Base-by-base conservation (phyloP, 2,329 filamentous ascomycete genomes). In the Chrysoporthe puriensis region DNA sequence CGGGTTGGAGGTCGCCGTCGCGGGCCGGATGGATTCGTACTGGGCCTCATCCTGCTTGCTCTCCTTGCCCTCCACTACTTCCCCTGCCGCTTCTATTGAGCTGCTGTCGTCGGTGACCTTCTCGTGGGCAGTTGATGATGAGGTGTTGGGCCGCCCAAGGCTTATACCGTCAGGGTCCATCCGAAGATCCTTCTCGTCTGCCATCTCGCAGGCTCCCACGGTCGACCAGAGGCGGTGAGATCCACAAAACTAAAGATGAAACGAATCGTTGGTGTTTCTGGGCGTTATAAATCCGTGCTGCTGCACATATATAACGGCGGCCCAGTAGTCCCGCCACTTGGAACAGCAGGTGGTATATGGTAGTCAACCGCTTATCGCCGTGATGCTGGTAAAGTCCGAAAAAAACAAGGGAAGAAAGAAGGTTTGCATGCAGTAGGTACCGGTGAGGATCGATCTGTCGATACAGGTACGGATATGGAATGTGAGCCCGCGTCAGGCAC, bases 21-120 rank as follows among this genome's bases (percentile, higher is more conserved):
- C 66, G 50, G 71, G 61, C 61, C 73, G 73, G 62, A 77, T 76
- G 21, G 74, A 74, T 26, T 73, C 73, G 50, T 74, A 74, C 60
- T 48, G 60, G 52, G 69, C 62, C 43, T 69, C 67, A 14, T 69
- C 63, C 54, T 62, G 43, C 2, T 58, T 42, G 40, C 26, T 61
- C 43, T 63, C 57, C 21, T 59, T 14, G 63, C 61, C 32, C 65
- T 70, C 54, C 54, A n/a, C 40, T 40, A 64, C 50, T n/a, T 63
- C 66, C 32, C 59, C 59, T 32, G 56, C 57, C 16, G 48, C 66
- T 48, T 36, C 63, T 63, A 62, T 64, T 26, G 60, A 63, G 5
- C 26, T 50, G 50, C 66, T 66, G 6, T 64, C 64, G 34, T 66
- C 68, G 34, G 69, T 60, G 26, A 59, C 61, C 66, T 71, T 70